Evolutionary conservation across 306 rosid species (phyloP), one percentile per base, ranked within the genome.

Genomic region (Neltuma alba): DNA sequence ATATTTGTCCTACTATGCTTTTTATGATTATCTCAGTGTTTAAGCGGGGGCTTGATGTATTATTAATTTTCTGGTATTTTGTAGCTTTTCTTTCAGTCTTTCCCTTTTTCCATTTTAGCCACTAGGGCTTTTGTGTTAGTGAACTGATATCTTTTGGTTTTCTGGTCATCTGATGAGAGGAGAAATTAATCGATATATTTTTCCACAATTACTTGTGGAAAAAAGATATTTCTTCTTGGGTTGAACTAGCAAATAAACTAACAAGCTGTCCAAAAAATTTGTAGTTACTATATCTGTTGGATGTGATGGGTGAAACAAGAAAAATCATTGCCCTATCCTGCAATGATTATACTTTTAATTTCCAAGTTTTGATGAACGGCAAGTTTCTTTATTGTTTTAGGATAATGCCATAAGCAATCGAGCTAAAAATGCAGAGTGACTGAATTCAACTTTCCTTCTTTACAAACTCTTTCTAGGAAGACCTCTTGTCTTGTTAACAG

Each of bases 381-480:
- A 55, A 45, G 45, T 73, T 77, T 40, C 23, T 67, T 16, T n/a
- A n/a, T n/a, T 61, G 47, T 65, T 77, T 55, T 25, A 67, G 74
- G 42, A 44, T n/a, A 28, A 76, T n/a, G 62, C 54, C n/a, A 4
- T 70, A 33, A 70, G 50, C 33, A 76, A 64, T 8, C 36, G 33
- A 63, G 42, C 74, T 25, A 20, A 75, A 42, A 20, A 42, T 79
- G 54, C 33, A 12, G 31, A 6, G 38, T 54, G 64, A 25, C 41
- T 71, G 36, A 42, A 18, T 80, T 13, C 16, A 41, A 44, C 38
- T 30, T 70, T 57, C 61, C 27, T 70, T 7, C 48, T 15, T n/a
- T 27, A 44, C 62, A 34, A n/a, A 45, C 47, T 74, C 67, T 45
- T 66, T 65, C 66, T 64, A 12, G 76, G 31, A 60, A 78, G 61